These are phyloP conservation scores for Pistacia integerrima DNA, from an alignment of 345 rosid species.

Conservation along the genomic window DNA sequence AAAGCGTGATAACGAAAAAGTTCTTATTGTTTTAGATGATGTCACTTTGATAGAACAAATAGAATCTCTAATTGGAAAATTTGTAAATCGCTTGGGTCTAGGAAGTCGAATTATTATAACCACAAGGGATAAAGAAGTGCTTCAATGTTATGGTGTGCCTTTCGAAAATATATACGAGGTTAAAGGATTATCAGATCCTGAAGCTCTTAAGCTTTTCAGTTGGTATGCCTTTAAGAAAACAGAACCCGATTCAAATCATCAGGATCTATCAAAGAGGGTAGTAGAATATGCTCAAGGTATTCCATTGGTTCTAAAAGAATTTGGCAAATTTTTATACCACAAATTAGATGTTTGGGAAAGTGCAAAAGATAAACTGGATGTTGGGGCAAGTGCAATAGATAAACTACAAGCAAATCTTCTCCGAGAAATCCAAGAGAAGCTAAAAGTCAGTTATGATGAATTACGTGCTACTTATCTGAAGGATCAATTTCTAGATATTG, in stretches of 20 bases:
- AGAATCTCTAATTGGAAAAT: not conserved
- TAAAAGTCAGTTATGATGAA: not conserved
- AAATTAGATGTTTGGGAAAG: too few relatives aligned
- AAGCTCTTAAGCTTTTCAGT: slow-evolving; percentile 22
- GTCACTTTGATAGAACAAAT: not conserved
- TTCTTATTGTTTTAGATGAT: slow-evolving; percentile 27
- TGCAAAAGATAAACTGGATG: not conserved
- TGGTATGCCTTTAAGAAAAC: slow-evolving; percentile 12
- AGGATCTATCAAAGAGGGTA: not conserved
- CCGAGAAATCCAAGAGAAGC: not conserved
- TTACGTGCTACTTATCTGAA: slow-evolving; percentile 13
- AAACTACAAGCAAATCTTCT: not conserved
- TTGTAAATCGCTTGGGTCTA: not conserved
- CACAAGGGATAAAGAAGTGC: slow-evolving; percentile 15
- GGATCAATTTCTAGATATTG: slow-evolving; percentile 31
- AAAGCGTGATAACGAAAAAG: not conserved
- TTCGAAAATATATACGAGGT: not conserved
- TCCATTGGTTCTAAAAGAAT: not conserved
- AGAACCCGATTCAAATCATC: not conserved
- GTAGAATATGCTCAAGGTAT: not conserved
- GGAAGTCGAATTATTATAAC: slow-evolving; percentile 25
- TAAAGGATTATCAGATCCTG: not conserved
- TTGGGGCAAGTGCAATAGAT: not conserved
- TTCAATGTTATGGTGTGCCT: not conserved
- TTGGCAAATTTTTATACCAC: slow-evolving; percentile 4